Conservation (phyloP, 2,329 filamentous ascomycete genomes). For the Dothideomycetes sp. region DNA sequence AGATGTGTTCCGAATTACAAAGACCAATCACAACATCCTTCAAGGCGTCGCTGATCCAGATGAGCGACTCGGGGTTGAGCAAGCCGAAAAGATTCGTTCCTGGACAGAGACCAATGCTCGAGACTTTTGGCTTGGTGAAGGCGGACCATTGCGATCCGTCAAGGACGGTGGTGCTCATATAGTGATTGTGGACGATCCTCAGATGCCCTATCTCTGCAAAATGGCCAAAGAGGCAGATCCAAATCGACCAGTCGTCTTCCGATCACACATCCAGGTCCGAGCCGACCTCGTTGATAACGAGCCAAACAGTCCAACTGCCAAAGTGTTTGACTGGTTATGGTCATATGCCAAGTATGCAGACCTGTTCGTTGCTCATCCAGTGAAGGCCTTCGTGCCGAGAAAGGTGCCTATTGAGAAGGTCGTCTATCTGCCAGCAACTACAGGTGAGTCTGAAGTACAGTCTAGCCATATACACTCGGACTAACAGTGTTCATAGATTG, state of each 20-base stretch:
- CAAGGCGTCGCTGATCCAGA: slow-evolving; percentile 62
- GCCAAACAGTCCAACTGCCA: slow-evolving; percentile 54
- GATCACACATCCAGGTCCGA: slow-evolving; percentile 74
- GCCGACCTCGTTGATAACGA: slow-evolving; percentile 54
- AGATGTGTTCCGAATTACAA: slow-evolving; percentile 71
- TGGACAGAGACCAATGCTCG: slow-evolving; percentile 67
- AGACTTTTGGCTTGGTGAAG: slow-evolving; percentile 60
- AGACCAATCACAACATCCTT: slow-evolving; percentile 81
- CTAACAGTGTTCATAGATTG: slow-evolving; percentile 44
- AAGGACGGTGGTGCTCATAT: slow-evolving; percentile 65
- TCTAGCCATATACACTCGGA: neutral
- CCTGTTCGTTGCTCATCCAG: slow-evolving; percentile 73
- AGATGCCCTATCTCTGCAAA: slow-evolving; percentile 71
- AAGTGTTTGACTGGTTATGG: slow-evolving; percentile 70
- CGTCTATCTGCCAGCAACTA: slow-evolving; percentile 67
- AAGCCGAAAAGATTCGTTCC: slow-evolving; percentile 51
- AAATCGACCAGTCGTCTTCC: slow-evolving; percentile 65
- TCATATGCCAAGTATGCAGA: slow-evolving; percentile 58
- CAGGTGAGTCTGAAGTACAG: slow-evolving; percentile 19
- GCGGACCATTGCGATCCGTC: slow-evolving; percentile 54
- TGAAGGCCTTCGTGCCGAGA: slow-evolving; percentile 61
- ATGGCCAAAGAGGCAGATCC: slow-evolving; percentile 62
- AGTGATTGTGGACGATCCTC: slow-evolving; percentile 70
- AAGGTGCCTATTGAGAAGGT: slow-evolving; percentile 56
- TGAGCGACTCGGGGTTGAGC: slow-evolving; percentile 51